Evolutionary conservation across 805 yeast species (phyloP).

Genomic region (Metschnikowia picachoensis): DNA sequence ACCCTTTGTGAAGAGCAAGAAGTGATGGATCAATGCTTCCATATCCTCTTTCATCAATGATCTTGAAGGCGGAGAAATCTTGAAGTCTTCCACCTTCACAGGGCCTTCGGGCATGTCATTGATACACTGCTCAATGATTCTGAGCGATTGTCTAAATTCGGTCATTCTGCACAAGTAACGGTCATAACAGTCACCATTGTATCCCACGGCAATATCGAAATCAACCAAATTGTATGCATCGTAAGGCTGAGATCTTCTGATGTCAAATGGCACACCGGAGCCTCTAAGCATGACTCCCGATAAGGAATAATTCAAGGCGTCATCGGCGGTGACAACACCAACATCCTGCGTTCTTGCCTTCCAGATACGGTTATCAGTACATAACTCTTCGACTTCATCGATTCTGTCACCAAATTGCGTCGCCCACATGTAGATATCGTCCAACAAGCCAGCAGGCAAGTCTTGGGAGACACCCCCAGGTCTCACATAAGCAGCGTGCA

Average conservation of each 20-base stretch:
- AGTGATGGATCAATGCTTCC: constrained; percentile 90
- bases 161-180: constrained; percentile 86
- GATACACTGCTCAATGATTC: constrained; percentile 86
- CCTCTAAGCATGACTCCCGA: constrained; percentile 91
- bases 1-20: constrained; percentile 83
- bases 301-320: constrained; percentile 74
- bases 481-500: constrained; percentile 83
- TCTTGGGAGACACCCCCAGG: constrained; percentile 93
- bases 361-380: constrained; percentile 91
- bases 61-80: constrained; percentile 80
- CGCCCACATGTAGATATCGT: constrained; percentile 94
- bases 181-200: constrained; percentile 88
- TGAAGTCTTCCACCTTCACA: constrained; percentile 85
- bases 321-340: constrained; percentile 81
- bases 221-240: constrained; percentile 86
- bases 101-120: constrained; percentile 93
- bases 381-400: constrained; percentile 85
- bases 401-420: constrained; percentile 91
- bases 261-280: constrained; percentile 82
- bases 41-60: constrained; percentile 82
- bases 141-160: constrained; percentile 85
- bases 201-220: constrained; percentile 82
- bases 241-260: constrained; percentile 83
- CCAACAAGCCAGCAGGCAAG: constrained; percentile 79
- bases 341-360: constrained; percentile 78